Base-by-base conservation (phyloP, 2,329 filamentous ascomycete species). In the Fusarium falciforme region DNA sequence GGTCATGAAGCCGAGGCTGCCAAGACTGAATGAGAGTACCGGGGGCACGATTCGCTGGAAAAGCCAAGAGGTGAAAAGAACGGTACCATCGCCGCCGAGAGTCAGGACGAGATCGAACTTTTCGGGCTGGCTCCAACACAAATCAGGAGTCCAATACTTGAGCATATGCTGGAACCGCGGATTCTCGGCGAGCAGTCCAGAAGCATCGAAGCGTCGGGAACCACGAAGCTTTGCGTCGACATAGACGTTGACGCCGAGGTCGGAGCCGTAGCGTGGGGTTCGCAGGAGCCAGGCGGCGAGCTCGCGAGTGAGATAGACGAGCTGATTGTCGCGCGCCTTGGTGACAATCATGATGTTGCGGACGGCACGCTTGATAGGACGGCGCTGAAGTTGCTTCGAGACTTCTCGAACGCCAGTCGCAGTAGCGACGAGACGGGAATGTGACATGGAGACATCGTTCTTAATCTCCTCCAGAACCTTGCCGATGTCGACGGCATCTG, bases 311-410 rank as follows among this genome's bases (percentile, higher is more conserved):
- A 98, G 87, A 76, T 93, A 90, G 36, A 99, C 96, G 17, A 99
- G 89, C 76, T 94, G 91, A 80, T 99, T 98, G 84, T 99, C 96
- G 72, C 96, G 91, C 25, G 96, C 96, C 84, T 98, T 99, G 71
- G 96, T 99, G 74, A 99, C 94, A 79, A 99, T 98, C 96, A 99
- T 98, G 79, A 99, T 90, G 81, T 94, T 98, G 79, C 91, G 91
- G 55, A 99, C 95, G 12, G 95, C 95, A 75, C 95, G 92, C 84
- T 94, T 96, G 83, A 98, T 94, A 25, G 96, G 96, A 44, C 94
- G 91, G 65, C 96, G 91, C 84, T 98, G 96, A 67, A 99, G 88
- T 84, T 98, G 96, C 83, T 97, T 96, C 17, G 95, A 97, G 14
- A 99, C 95, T 84, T 99, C 96, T 62, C 96, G 92, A 22, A 99